Conservation (phyloP, 345 rosid species). For the Eucalyptus coolabah region DNA sequence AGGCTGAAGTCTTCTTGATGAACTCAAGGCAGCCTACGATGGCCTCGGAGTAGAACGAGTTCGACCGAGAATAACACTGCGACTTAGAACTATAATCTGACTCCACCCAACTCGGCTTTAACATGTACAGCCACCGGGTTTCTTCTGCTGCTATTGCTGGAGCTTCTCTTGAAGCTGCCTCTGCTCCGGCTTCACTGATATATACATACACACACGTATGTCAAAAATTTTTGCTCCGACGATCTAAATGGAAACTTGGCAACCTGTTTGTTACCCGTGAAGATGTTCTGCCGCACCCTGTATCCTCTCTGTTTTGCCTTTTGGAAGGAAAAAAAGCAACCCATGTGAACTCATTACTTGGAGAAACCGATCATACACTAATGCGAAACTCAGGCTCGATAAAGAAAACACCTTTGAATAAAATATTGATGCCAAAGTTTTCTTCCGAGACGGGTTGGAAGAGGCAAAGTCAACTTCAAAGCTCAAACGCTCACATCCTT, state of each 20-base stretch:
- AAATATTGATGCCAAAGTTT: background rate
- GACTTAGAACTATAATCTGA: background rate
- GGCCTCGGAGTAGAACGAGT: slow-evolving; percentile 62
- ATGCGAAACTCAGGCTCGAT: background rate
- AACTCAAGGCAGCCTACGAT: slow-evolving; percentile 77
- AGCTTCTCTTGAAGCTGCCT: background rate
- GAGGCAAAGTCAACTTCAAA: background rate
- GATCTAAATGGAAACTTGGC: background rate
- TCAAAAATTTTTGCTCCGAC: too few relatives aligned
- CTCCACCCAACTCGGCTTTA: background rate
- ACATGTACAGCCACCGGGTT: background rate
- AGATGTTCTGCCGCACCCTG: background rate
- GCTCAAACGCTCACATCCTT: background rate
- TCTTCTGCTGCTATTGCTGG: background rate
- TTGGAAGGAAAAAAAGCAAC: background rate
- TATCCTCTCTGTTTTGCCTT: background rate
- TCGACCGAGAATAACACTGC: slow-evolving; percentile 10
- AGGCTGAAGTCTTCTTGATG: slow-evolving; percentile 48
- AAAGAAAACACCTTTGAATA: background rate
- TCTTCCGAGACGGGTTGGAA: background rate
- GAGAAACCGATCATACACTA: too few relatives aligned
- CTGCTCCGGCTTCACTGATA: background rate
- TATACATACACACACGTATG: too few relatives aligned
- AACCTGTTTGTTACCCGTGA: background rate
- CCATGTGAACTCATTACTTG: background rate